Base-by-base conservation (phyloP, 2,329 filamentous ascomycete species). In the Alternaria ethzedia region DNA sequence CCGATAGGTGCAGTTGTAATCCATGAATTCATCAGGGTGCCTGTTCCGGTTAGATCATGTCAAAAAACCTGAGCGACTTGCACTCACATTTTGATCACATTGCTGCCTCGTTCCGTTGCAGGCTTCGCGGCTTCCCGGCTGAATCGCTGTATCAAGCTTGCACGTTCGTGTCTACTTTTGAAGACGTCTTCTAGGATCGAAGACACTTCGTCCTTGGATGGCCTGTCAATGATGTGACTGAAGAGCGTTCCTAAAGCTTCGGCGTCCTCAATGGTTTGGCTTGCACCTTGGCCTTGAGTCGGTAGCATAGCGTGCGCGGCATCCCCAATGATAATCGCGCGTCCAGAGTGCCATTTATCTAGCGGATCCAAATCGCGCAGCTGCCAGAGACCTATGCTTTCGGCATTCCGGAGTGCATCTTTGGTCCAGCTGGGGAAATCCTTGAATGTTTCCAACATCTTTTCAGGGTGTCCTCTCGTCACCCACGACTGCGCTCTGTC, bases 301-400 rank as follows among this genome's bases (percentile, higher is more conserved):
- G 86, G 82, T 1, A 85, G 82, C 62, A 88, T 80, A 0, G 86
- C 85, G 74, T 88, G 86, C 15, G 57, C 57, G 2, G 57, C 57
- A 72, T 89, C 87, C 9, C 87, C 87, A 6, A 88, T 77, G 3
- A 89, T 74, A 6, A 88, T 79, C 3, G 86, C 81, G 0, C 85
- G 78, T 13, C 83, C 79, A 3, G 77, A 74, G 13, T 78, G 74
- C 85, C 85, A 87, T 2, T 67, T 78, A 3, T 67, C 59, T n/a
- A 84, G 57, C 0, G 82, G 79, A 52, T 83, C 82, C 25, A 82
- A 64, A 62, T 85, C 83, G 26, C 82, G 79, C 2, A 84, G 70
- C 61, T 84, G 82, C 82, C 83, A 85, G 0, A 85, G 70, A 1
- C 78, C 80, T 2, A 84, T 75, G 46, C 79, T 74, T 7, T 74